Evolutionary conservation across 306 rosid species (phyloP), one percentile per base, ranked within the genome.

Genomic region (Vachellia pachyceras): DNA sequence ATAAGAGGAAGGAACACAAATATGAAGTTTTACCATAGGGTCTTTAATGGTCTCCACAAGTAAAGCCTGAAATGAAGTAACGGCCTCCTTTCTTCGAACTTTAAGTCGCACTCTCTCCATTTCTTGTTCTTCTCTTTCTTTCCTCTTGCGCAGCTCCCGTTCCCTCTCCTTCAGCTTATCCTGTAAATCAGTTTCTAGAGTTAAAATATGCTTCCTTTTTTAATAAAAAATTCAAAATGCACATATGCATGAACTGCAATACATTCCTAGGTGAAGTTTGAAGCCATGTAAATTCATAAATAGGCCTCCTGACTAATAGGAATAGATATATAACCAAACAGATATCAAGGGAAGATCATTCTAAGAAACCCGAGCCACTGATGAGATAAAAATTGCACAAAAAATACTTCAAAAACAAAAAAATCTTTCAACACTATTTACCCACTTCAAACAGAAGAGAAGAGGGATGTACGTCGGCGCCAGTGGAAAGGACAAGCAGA

Each of bases 41-140:
- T 91, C 96, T 89, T 95, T 95, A 66, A 91, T 91, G 80, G 90
- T 90, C 88, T 95, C 99, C 84, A 95, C 97, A 65, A 95, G 98
- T 82, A 95, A 82, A 82, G 99, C 99, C 82, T 93, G 99, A 81
- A 93, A 95, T 67, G 94, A 89, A 77, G 94, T 73, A 82, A 90
- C 84, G 58, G 98, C 96, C 78, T 95, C 98, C 86, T 95, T 95
- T 77, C 97, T 89, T 57, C 97, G 89, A 86, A 95, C 94, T 87
- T 95, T 95, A 23, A 82, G 9, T 18, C 98, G 89, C 75, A 93
- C 97, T 82, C 96, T 88, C 85, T 93, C 99, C 89, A 92, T 93
- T 88, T 95, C 99, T 46, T 95, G 99, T 81, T 95, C 99, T 83
- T 95, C 98, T 87, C 99, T 91, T 88, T 95, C 98, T 92, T 95